Base-by-base conservation (phyloP, 2,329 filamentous ascomycete genomes). In the Aureobasidium pullulans region DNA sequence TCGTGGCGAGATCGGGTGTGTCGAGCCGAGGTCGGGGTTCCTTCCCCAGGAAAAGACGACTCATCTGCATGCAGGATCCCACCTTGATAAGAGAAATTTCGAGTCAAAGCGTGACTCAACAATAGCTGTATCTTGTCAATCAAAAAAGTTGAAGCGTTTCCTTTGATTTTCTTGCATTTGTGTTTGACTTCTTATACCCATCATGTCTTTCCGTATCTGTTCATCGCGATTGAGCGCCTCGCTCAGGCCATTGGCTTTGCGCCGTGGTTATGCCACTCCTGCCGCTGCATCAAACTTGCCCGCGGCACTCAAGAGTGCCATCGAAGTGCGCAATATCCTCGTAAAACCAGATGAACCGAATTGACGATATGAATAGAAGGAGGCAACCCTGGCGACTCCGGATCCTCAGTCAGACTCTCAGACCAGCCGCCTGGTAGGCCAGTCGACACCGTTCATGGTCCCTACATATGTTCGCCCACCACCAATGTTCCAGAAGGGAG, bases 401-500 rank as follows among this genome's bases (percentile, higher is more conserved):
- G 90, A 95, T 69, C 90, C 90, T 37, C 69, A 84, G 13, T 68
- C 82, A 49, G 87, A 90, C 73, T 94, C 90, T 0, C 77, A 84
- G 66, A 95, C 89, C 64, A 83, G 85, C 36, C 81, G 85, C 32
- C 81, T 96, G 61, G 84, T 96, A 64, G 81, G 84, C 65, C 84
- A 89, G 62, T 85, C 91, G 68, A 81, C 86, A 34, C 88, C 89
- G 3, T 97, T 86, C 76, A 97, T 99, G 93, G 89, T 99, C 31
- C 87, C 91, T 2, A 99, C 94, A 57, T 99, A 99, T 75, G 85
- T 90, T 56, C 89, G 94, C 29, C 93, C 94, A 50, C 82, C 88
- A 46, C 90, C 91, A 2, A 89, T 97, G 70, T 96, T 99, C 73
- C 85, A 91, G 61, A 89, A 86, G 72, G 94, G 92, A 64, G 79